Evolutionary conservation across 768 basidiomycete species (phyloP).

Genomic region (Boletus rubropictus): DNA sequence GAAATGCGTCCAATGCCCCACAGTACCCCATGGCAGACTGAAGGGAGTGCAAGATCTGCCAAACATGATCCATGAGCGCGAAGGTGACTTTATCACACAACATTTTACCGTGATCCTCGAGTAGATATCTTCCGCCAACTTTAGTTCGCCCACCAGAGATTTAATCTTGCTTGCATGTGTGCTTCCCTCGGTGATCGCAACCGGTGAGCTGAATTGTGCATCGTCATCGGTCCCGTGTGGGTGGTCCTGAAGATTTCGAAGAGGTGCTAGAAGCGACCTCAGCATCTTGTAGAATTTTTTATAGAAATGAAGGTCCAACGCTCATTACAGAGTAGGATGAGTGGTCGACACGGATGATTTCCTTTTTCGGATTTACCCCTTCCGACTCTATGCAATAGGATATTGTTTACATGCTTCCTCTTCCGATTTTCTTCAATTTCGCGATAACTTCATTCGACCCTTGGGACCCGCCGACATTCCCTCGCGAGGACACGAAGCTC

Average conservation of each 20-base stretch:
- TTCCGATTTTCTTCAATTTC: too few species aligned
- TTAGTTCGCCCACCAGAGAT: conserved; percentile 63
- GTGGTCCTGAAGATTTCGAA: conserved; percentile 52
- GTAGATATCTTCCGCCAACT: conserved; percentile 43
- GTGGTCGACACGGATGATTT: too few species aligned
- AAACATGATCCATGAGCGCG: not conserved
- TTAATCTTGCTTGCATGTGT: conserved; percentile 49
- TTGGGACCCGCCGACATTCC: too few species aligned
- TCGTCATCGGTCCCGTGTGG: conserved; percentile 27
- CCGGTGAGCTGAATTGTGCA: conserved; percentile 12
- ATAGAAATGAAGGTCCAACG: not conserved
- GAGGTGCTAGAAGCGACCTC: conserved; percentile 52
- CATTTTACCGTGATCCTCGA: conserved; percentile 47
- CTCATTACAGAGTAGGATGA: conserved; percentile 1
- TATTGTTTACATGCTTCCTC: too few species aligned
- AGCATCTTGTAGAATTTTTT: conserved; percentile 44
- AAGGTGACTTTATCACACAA: not conserved
- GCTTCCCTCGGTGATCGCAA: not conserved
- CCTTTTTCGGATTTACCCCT: too few species aligned
- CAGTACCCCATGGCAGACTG: conserved; percentile 59
- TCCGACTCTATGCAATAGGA: too few species aligned
- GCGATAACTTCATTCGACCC: too few species aligned
- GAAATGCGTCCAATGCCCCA: conserved; percentile 66
- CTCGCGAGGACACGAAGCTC: too few species aligned
- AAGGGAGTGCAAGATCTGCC: conserved; percentile 60